Evolutionary conservation across 83 land plant genomes (phyloP).

Genomic region (Larix sibirica): DNA sequence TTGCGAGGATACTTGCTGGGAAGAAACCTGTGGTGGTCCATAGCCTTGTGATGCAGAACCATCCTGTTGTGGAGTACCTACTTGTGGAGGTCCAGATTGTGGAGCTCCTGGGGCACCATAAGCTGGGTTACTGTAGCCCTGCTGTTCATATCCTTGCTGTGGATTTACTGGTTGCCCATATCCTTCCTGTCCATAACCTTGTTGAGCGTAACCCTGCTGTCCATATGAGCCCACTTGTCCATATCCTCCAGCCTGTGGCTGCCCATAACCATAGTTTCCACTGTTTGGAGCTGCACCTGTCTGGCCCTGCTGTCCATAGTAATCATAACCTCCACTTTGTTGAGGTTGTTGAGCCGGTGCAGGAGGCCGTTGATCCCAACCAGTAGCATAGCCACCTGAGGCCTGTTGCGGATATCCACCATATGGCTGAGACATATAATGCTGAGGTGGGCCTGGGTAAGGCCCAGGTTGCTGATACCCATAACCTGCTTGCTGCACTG

Average conservation of each 20-base stretch:
- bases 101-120: slow-evolving; percentile 13
- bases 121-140: neutral
- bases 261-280: slow-evolving; percentile 51
- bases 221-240: slow-evolving; percentile 38
- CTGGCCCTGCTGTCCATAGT: slow-evolving; percentile 36
- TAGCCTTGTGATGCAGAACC: slow-evolving; percentile 3
- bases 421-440: slow-evolving; percentile 40
- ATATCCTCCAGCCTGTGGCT: slow-evolving; percentile 38
- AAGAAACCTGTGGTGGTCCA: neutral
- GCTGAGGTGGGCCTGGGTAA: slow-evolving; percentile 45
- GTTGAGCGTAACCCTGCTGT: slow-evolving; percentile 31
- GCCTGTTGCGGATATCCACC: slow-evolving; percentile 51
- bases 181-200: slow-evolving; percentile 48
- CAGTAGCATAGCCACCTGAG: slow-evolving; percentile 25
- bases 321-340: slow-evolving; percentile 49
- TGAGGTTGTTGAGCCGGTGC: slow-evolving; percentile 32
- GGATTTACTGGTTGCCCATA: slow-evolving; percentile 24
- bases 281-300: slow-evolving; percentile 9
- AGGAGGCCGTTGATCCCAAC: slow-evolving; percentile 59
- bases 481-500: slow-evolving; percentile 29
- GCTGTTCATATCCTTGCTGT: slow-evolving; percentile 11
- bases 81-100: slow-evolving; percentile 3
- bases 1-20: slow-evolving; percentile 1
- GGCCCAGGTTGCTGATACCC: slow-evolving; percentile 56
- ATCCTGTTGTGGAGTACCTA: neutral